Percentiles rank a stretch among this genome's conserved stretches.
phyloP scores from a whole-genome alignment of 331 rosid genomes.

The Spiraea crenata region DNA sequence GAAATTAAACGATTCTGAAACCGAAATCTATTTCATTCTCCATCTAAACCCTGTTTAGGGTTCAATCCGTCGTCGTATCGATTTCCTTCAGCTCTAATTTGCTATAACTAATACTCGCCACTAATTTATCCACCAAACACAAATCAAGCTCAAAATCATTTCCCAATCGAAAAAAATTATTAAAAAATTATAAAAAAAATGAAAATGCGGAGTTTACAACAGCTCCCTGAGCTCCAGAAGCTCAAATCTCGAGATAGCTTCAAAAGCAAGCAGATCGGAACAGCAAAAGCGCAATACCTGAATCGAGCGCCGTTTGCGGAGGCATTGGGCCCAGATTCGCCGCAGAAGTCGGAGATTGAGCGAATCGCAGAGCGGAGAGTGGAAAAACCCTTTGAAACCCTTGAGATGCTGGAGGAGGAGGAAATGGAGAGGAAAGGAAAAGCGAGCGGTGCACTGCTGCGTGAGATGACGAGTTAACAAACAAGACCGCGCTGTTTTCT shows the following conservation, averaged over 20 bases:
- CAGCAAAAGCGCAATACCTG: slow-evolving; percentile 36
- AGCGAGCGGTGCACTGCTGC: no score
- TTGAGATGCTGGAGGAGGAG: slow-evolving; percentile 2
- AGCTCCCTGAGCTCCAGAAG: not conserved
- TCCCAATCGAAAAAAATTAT: not conserved
- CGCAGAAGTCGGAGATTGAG: slow-evolving; percentile 25
- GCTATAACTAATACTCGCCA: not conserved
- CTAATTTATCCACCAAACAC: not conserved
- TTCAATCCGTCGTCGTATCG: not conserved
- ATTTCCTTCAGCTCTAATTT: not conserved
- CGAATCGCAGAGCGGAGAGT: not conserved
- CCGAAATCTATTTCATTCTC: not conserved
- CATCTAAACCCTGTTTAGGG: not conserved
- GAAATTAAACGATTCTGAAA: not conserved
- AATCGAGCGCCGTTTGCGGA: not conserved
- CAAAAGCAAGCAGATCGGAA: slow-evolving; percentile 18
- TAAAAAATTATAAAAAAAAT: not conserved
- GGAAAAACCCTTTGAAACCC: slow-evolving; percentile 4
- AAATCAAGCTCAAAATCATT: not conserved
- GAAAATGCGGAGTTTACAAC: not conserved
- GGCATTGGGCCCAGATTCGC: slow-evolving; percentile 28
- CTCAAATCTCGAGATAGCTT: not conserved
- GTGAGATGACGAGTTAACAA: not conserved
- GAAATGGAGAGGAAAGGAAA: not conserved
- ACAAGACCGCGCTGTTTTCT: slow-evolving; percentile 7